Conservation (phyloP, 148 eudicot species). For the Bassia scoparia region DNA sequence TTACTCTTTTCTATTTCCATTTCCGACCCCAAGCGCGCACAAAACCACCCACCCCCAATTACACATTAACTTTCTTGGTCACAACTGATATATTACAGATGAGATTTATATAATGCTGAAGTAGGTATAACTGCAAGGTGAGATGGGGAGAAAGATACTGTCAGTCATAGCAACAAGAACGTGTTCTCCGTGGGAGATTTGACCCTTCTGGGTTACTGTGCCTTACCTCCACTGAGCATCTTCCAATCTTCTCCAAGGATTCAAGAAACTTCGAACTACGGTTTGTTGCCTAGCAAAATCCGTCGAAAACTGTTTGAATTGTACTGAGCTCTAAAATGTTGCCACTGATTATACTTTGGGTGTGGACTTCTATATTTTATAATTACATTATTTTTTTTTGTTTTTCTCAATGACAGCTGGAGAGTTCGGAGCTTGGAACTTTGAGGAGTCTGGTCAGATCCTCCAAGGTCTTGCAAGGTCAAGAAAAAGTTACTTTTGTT, state of each 20-base stretch:
- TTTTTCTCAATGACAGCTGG: slow-evolving; percentile 40
- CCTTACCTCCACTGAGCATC: slow-evolving; percentile 57
- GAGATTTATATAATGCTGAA: no score
- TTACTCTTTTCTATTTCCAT: no score
- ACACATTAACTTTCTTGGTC: no score
- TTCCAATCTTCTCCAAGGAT: slow-evolving; percentile 68
- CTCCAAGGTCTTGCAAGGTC: slow-evolving; percentile 99
- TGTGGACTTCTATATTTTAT: background rate
- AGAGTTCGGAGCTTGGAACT: slow-evolving; percentile 60
- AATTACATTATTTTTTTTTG: background rate
- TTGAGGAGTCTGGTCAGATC: slow-evolving; percentile 72
- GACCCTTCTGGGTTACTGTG: slow-evolving; percentile 70
- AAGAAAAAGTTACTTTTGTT: slow-evolving; percentile 72
- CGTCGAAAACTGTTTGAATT: slow-evolving; percentile 45
- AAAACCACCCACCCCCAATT: no score
- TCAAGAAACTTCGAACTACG: slow-evolving; percentile 67
- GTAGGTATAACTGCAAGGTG: no score
- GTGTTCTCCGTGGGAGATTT: slow-evolving; percentile 93
- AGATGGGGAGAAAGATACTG: slow-evolving; percentile 77
- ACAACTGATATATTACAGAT: no score
- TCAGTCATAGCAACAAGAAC: slow-evolving; percentile 53
- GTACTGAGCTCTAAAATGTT: slow-evolving; percentile 31
- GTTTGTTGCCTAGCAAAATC: slow-evolving; percentile 42
- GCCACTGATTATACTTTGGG: background rate
- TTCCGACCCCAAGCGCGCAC: no score